Evolutionary conservation across 2,329 filamentous ascomycete genomes (phyloP).

Genomic region (Colletotrichum horii): DNA sequence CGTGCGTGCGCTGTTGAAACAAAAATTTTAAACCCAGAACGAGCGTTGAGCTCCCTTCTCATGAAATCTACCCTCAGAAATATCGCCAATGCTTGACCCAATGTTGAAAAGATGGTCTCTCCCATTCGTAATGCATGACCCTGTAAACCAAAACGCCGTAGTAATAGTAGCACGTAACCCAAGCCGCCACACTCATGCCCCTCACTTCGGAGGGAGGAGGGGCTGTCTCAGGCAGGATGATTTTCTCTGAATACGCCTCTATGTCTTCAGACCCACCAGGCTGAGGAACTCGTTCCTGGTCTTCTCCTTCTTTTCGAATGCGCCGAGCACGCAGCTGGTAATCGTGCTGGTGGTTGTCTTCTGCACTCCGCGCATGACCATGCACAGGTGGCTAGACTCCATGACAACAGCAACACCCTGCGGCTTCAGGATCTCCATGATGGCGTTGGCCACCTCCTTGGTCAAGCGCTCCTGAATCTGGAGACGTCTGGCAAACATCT

Average conservation of each 20-base stretch:
- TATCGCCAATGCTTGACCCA: conserved; percentile 22
- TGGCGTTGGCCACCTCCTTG: conserved; percentile 92
- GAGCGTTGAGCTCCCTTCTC: conserved; percentile 23
- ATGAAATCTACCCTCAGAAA: conserved; percentile 12
- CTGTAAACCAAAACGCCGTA: conserved; percentile 8
- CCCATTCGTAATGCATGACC: conserved; percentile 15
- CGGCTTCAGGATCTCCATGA: conserved; percentile 91
- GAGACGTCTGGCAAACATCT: conserved; percentile 92
- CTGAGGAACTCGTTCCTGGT: conserved; percentile 95
- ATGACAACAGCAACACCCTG: conserved; percentile 97
- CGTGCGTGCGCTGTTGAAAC: not conserved
- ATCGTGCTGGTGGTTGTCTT: conserved; percentile 88
- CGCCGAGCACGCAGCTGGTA: conserved; percentile 96
- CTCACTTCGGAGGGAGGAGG: not conserved
- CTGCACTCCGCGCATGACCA: conserved; percentile 98
- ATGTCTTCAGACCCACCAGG: conserved; percentile 67
- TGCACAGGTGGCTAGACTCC: conserved; percentile 95
- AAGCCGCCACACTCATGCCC: not conserved
- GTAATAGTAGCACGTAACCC: not conserved
- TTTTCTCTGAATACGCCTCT: not conserved
- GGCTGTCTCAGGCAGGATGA: not conserved
- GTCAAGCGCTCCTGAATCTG: conserved; percentile 97
- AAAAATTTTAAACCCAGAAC: not conserved
- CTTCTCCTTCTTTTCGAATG: conserved; percentile 91
- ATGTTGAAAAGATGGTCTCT: conserved; percentile 24